Conservation (phyloP, 768 basidiomycete species). For the Asterophora lycoperdoides region DNA sequence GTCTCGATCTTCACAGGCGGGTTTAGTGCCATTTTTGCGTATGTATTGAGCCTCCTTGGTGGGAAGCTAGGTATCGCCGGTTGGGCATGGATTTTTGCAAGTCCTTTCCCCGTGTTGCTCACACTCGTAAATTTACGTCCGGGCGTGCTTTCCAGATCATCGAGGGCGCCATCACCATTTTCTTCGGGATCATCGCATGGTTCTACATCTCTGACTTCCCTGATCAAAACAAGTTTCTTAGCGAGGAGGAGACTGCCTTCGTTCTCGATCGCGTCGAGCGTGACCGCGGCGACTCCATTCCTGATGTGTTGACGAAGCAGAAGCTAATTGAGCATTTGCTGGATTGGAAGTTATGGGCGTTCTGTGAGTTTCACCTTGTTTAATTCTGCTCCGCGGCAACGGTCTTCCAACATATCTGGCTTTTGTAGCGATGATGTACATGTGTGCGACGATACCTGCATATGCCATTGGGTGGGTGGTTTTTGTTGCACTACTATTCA, state of each 20-base stretch:
- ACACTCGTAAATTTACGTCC: not conserved
- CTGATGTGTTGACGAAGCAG: slow-evolving; percentile 34
- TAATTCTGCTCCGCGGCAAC: not conserved
- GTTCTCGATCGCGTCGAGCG: slow-evolving; percentile 41
- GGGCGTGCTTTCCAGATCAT: slow-evolving; percentile 35
- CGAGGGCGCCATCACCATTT: slow-evolving; percentile 44
- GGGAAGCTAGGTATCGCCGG: slow-evolving; percentile 40
- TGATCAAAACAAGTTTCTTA: slow-evolving; percentile 44
- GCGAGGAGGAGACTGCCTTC: slow-evolving; percentile 35
- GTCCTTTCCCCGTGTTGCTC: slow-evolving; percentile 12
- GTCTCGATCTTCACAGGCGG: slow-evolving; percentile 40
- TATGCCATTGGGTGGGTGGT: slow-evolving; percentile 42
- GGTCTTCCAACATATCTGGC: not conserved
- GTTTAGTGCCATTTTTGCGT: slow-evolving; percentile 47
- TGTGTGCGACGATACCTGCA: slow-evolving; percentile 46
- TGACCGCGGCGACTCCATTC: slow-evolving; percentile 48
- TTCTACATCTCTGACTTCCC: slow-evolving; percentile 45
- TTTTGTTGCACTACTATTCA: not conserved
- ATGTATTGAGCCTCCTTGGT: slow-evolving; percentile 36
- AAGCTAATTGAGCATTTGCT: slow-evolving; percentile 34
- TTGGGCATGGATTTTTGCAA: slow-evolving; percentile 54
- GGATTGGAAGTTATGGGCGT: slow-evolving; percentile 50
- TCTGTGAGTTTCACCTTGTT: slow-evolving; percentile 26
- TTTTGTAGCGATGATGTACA: slow-evolving; percentile 40
- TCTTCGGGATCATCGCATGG: slow-evolving; percentile 40